Evolutionary conservation across 345 rosid species (phyloP), one percentile per base, ranked within the genome.

Genomic region (Garcia nutans): DNA sequence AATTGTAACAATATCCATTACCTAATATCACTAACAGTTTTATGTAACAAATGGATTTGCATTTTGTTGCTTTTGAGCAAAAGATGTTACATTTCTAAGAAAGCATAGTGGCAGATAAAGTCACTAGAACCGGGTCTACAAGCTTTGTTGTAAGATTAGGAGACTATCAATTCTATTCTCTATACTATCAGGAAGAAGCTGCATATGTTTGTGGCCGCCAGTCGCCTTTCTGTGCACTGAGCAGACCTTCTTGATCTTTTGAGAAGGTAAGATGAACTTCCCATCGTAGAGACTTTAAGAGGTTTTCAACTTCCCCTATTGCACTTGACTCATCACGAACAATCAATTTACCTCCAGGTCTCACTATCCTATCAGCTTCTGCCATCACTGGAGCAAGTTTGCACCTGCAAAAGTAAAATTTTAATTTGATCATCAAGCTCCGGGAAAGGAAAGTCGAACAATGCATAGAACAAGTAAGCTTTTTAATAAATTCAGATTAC

Each of bases 321-420:
- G 85, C 84, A 9, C 74, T 75, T 0, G 95, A 82, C 74, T 89
- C 91, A 12, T 92, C 97, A 3, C 95, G 90, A 42, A 90, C 88
- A 42, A 96, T 90, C 60, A 90, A 55, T 79, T 88, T 92, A n/a
- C 96, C 99, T 77, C 97, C 98, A 31, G 99, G 99, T 85, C 98
- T 82, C 8, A 92, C 88, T 23, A 96, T 88, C 79, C 99, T 87
- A 81, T 93, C 98, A 3, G 93, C 90, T 83, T 96, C 98, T 69
- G 92, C 97, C 87, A 96, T 79, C 62, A 89, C 92, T 0, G 98
- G 97, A 66, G 62, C 82, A 77, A 93, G 93, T 68, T 88, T 87
- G 83, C 99, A 93, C 91, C 97, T 96, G 80, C 70, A 71, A 70
- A 62, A n/a, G 0, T 54, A 7, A 68, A 16, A n/a, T n/a, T 37